Conservation (phyloP, 2,329 filamentous ascomycete genomes). For the Albophoma yamanashiensis region DNA sequence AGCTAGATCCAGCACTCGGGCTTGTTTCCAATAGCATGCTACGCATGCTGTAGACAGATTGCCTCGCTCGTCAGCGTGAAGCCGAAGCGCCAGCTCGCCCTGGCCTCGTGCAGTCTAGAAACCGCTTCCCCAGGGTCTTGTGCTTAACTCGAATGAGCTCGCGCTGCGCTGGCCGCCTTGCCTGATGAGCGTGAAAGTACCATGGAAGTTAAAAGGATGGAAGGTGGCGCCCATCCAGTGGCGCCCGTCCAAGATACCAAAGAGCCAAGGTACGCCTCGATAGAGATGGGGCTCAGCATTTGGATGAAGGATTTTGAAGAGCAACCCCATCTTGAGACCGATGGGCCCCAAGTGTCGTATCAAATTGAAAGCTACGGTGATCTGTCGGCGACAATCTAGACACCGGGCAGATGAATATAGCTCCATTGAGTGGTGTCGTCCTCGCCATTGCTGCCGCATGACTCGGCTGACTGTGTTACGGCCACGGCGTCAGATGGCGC, state of each 20-base stretch:
- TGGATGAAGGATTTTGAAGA: not conserved
- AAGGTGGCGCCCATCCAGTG: not conserved
- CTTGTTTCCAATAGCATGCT: not conserved
- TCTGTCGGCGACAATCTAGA: constrained; percentile 10
- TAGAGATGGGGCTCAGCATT: not conserved
- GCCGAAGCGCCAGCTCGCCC: not conserved
- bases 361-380: not conserved
- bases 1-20: not conserved
- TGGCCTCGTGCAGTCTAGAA: not conserved
- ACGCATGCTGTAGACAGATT: not conserved
- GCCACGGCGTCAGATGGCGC: constrained; percentile 12
- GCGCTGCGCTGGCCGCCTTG: not conserved
- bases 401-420: constrained; percentile 23
- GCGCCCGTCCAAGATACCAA: not conserved
- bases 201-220: not conserved
- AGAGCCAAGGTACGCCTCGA: not conserved
- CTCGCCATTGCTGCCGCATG: constrained; percentile 4
- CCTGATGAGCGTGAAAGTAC: not conserved
- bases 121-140: constrained; percentile 7
- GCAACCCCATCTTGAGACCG: not conserved
- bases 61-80: not conserved
- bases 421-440: constrained; percentile 21
- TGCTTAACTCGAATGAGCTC: not conserved
- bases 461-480: constrained; percentile 8
- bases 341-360: not conserved